Percentiles rank a stretch among this genome's conserved stretches.
phyloP scores from a whole-genome alignment of 345 rosid genomes.

The Punica granatum region DNA sequence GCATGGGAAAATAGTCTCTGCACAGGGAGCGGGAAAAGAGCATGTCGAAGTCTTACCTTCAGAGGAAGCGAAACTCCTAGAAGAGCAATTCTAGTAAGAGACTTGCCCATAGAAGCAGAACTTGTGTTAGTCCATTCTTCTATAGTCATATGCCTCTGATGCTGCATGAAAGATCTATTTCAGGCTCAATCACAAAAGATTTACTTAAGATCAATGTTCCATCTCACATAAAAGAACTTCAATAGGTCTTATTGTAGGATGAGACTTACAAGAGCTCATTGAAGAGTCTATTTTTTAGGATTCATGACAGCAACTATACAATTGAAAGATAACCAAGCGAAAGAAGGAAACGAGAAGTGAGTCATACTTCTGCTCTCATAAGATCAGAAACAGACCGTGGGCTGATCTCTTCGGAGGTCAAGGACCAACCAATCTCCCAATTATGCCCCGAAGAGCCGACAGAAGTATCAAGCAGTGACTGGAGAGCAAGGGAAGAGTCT shows the following conservation, averaged over 20 bases:
- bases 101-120: constrained; percentile 36
- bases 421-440: constrained; percentile 97
- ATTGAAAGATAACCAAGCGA: not conserved
- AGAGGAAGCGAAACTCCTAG: constrained; percentile 50
- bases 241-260: not conserved
- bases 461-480: constrained; percentile 70
- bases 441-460: constrained; percentile 53
- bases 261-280: not conserved
- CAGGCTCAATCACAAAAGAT: constrained; percentile 29
- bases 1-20: not conserved
- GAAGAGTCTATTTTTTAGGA: not conserved
- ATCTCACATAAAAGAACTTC: not conserved
- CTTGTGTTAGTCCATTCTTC: constrained; percentile 40
- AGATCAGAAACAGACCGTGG: constrained; percentile 28
- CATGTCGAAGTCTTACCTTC: constrained; percentile 25
- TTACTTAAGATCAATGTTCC: not conserved
- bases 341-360: not conserved
- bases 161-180: constrained; percentile 25
- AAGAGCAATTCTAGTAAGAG: constrained; percentile 69
- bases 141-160: constrained; percentile 18
- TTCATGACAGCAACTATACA: not conserved
- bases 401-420: constrained; percentile 41
- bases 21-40: not conserved
- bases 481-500: constrained; percentile 57
- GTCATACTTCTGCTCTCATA: constrained; percentile 28